Evolutionary conservation across 225 moss, liverwort and hornwort species (phyloP).

Genomic region (Marchantia paleacea): DNA sequence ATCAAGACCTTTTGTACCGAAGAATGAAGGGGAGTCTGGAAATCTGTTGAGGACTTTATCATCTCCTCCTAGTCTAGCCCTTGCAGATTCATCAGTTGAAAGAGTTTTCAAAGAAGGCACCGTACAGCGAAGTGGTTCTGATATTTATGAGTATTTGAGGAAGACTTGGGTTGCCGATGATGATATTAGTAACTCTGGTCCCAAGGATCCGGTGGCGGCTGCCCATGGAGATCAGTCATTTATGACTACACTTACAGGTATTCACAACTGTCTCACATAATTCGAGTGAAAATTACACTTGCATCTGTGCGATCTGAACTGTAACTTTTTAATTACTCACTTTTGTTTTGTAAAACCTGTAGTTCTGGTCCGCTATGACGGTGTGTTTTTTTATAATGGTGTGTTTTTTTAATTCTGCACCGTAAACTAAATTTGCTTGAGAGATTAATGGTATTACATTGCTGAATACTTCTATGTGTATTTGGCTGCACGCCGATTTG

Average conservation of each 20-base stretch:
- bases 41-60: slow-evolving; percentile 7
- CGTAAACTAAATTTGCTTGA: no score
- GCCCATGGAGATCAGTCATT: slow-evolving; percentile 37
- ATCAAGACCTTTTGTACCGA: slow-evolving; percentile 29
- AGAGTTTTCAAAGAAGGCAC: not conserved
- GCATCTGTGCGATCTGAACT: not conserved
- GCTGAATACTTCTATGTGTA: not conserved
- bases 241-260: slow-evolving; percentile 1
- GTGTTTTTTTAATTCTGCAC: no score
- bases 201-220: slow-evolving; percentile 44
- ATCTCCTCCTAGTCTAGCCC: slow-evolving; percentile 10
- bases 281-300: not conserved
- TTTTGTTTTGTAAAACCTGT: not conserved
- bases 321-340: not conserved
- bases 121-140: slow-evolving; percentile 9
- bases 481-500: no score
- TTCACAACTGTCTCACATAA: no score
- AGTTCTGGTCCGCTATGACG: not conserved
- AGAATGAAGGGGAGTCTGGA: slow-evolving; percentile 24
- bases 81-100: slow-evolving; percentile 11
- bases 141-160: not conserved
- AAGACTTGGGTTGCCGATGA: not conserved
- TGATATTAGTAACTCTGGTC: slow-evolving; percentile 17
- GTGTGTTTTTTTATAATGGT: not conserved
- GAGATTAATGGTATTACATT: no score